Evolutionary conservation across 2,329 filamentous ascomycete species (phyloP), one percentile per base, ranked within the genome.

Genomic region (Colletotrichum zoysiae): DNA sequence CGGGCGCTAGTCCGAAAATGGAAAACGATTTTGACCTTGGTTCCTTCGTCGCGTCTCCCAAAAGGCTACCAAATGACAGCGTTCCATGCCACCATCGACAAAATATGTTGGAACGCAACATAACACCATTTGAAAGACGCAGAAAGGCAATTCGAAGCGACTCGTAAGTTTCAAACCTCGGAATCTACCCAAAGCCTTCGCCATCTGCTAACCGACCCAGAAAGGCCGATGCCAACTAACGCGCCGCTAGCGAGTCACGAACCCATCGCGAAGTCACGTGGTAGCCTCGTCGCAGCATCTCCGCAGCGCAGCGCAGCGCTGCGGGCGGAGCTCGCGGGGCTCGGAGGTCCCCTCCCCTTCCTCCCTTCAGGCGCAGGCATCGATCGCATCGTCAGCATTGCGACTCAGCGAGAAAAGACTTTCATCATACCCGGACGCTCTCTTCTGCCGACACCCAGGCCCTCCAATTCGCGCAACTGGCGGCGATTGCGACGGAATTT

Each of bases 21-120:
- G 72, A 65, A 51, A 1, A 51, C 35, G 40, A 55, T 67, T 64
- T 55, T 48, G 46, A 53, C 6, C 48, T 30, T 68, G 35, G 18
- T 33, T 50, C n/a, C 9, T n/a, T 23, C 62, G 53, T 73, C 72
- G 65, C 72, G 72, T 74, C 70, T 70, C 35, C 68, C 59, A 26
- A 18, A 18, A 23, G 12, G 48, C 20, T 42, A 35, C 42, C 42
- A 51, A 68, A 48, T 42, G 48, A 14, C 50, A 40, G 42, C 38
- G 33, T 63, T 35, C 5, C 20, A 26, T 46, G 30, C n/a, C 35
- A 61, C n/a, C 42, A 35, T 5, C 42, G 14, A 14, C 26, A 63
- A 18, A 33, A 46, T 5, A 3, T 14, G 5, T 3, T 4, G 3
- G 11, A 11, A 48, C 14, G 12, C 50, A 14, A 57, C 44, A 6